Percentiles rank a stretch among this genome's conserved stretches.
These are phyloP conservation scores for Hyphopichia fennica DNA, from an alignment of 1,139 yeast species.

Conservation along the genomic window DNA sequence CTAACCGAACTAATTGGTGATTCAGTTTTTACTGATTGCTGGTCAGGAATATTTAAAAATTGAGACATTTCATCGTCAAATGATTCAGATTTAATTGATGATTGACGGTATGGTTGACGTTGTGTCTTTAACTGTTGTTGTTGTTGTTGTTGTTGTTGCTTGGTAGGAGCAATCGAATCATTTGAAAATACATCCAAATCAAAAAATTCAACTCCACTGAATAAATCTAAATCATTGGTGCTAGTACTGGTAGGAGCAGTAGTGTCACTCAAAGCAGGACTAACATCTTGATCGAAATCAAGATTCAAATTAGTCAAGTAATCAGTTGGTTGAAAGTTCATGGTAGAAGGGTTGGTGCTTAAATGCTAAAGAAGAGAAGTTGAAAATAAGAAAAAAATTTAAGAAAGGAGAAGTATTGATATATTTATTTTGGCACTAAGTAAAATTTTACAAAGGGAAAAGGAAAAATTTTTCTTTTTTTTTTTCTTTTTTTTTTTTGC, in stretches of 20 bases:
- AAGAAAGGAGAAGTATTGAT: not conserved
- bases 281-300: constrained; percentile 26
- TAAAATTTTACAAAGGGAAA: not conserved
- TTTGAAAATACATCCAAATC: constrained; percentile 46
- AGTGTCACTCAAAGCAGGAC: constrained; percentile 21
- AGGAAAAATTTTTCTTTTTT: not conserved
- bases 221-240: constrained; percentile 41
- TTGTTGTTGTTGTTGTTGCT: constrained; percentile 10
- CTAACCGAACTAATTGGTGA: not conserved
- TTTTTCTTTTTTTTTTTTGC: not conserved
- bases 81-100: constrained; percentile 7
- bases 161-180: constrained; percentile 18
- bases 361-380: no score
- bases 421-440: no score
- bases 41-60: not conserved
- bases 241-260: constrained; percentile 5
- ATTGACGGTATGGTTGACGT: constrained; percentile 6
- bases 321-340: constrained; percentile 47
- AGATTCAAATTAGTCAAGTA: constrained; percentile 43
- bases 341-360: constrained; percentile 8
- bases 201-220: constrained; percentile 47
- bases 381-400: not conserved
- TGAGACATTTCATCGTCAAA: not conserved
- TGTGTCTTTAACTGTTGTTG: constrained; percentile 6
- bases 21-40: not conserved